Evolutionary conservation across 2,329 filamentous ascomycete species (phyloP).

Genomic region (Macrophomina phaseolina): DNA sequence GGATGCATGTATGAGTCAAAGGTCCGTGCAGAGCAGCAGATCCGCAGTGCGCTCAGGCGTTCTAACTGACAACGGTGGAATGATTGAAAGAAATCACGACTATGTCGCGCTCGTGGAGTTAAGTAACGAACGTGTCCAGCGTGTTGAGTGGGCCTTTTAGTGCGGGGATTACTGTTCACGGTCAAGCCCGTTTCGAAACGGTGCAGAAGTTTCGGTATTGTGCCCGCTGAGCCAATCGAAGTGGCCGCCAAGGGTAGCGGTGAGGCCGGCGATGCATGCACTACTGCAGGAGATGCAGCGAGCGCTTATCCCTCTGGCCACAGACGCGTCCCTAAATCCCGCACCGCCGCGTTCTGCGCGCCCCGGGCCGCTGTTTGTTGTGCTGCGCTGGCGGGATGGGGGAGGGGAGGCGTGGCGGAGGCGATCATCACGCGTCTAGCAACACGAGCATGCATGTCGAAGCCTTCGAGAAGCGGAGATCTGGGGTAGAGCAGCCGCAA

Average conservation of each 20-base stretch:
- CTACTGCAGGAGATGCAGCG: slow-evolving; percentile 24
- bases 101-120: slow-evolving; percentile 42
- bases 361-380: slow-evolving; percentile 14
- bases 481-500: slow-evolving; percentile 21
- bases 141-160: slow-evolving; percentile 16
- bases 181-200: slow-evolving; percentile 9
- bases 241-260: background rate
- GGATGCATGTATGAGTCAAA: slow-evolving; percentile 53
- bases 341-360: slow-evolving; percentile 19
- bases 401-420: slow-evolving; percentile 6
- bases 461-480: slow-evolving; percentile 16
- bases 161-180: background rate
- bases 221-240: slow-evolving; percentile 14
- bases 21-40: slow-evolving; percentile 28
- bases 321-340: slow-evolving; percentile 21
- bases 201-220: slow-evolving; percentile 4
- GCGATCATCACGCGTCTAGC: slow-evolving; percentile 10
- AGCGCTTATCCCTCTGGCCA: slow-evolving; percentile 1
- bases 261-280: slow-evolving; percentile 12
- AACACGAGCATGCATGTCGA: slow-evolving; percentile 19
- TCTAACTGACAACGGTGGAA: slow-evolving; percentile 38
- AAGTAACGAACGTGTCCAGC: slow-evolving; percentile 19
- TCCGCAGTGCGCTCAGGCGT: slow-evolving; percentile 33
- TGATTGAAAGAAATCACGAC: slow-evolving; percentile 42
- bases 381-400: slow-evolving; percentile 7